Percentiles rank a stretch among this genome's conserved stretches.
Evolutionary conservation across 805 yeast species (phyloP).

Genomic region (Osmozyma mogii): DNA sequence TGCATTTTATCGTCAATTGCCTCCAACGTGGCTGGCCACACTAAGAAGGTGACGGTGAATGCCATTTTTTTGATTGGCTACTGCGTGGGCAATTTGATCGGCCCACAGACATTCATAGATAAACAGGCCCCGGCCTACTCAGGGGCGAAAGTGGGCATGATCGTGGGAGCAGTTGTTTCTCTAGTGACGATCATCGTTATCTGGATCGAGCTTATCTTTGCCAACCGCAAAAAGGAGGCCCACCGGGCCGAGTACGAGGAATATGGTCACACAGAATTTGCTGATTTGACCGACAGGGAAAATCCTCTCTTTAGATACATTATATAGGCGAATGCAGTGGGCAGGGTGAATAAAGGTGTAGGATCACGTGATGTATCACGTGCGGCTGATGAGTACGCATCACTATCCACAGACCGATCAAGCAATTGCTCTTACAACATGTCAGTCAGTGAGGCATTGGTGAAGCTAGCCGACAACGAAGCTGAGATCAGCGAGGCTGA

Average conservation of each 20-base stretch:
- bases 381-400: too few species aligned
- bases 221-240: background rate
- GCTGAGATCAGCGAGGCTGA: slow-evolving; percentile 53
- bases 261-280: slow-evolving; percentile 30
- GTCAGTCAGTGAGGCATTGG: slow-evolving; percentile 25
- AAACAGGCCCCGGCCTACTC: slow-evolving; percentile 37
- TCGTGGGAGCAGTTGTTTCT: slow-evolving; percentile 16
- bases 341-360: too few species aligned
- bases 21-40: slow-evolving; percentile 22
- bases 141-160: slow-evolving; percentile 35
- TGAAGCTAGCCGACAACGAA: slow-evolving; percentile 50
- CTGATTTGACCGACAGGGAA: slow-evolving; percentile 40
- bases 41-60: slow-evolving; percentile 24
- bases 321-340: slow-evolving; percentile 15
- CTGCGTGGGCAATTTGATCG: slow-evolving; percentile 20
- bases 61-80: slow-evolving; percentile 28
- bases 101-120: slow-evolving; percentile 36
- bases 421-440: too few species aligned
- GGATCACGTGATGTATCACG: too few species aligned
- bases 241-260: background rate
- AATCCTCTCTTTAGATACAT: slow-evolving; percentile 31
- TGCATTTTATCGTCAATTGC: background rate
- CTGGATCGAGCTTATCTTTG: background rate
- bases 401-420: too few species aligned
- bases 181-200: background rate